Conservation (phyloP, 1,284 basidiomycete species). For the Xanthoconium separans region DNA sequence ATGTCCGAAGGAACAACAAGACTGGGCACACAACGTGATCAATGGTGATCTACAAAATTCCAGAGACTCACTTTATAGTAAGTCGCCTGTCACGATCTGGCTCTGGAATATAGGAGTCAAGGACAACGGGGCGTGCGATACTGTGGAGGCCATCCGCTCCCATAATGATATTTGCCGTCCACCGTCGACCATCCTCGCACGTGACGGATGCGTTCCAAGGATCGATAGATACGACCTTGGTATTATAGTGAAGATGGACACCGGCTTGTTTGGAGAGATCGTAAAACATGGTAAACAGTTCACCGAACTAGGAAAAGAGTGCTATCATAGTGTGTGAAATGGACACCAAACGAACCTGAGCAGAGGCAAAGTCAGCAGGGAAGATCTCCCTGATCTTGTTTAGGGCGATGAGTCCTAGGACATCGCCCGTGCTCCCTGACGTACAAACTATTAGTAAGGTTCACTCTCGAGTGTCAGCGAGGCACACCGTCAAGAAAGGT, state of each 20-base stretch:
- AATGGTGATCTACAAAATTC: neutral
- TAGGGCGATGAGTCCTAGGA: slow-evolving; percentile 37
- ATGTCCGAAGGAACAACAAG: slow-evolving; percentile 35
- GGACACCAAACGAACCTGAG: neutral
- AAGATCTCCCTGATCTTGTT: slow-evolving; percentile 38
- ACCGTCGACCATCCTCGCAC: slow-evolving; percentile 38
- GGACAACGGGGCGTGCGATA: slow-evolving; percentile 46
- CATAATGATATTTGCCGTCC: slow-evolving; percentile 49
- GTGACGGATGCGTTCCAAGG: slow-evolving; percentile 35
- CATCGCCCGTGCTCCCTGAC: slow-evolving; percentile 35
- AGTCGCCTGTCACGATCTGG: slow-evolving; percentile 42
- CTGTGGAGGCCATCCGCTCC: slow-evolving; percentile 59
- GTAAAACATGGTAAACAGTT: slow-evolving; percentile 52
- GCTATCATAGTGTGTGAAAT: no score
- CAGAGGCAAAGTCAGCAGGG: slow-evolving; percentile 37
- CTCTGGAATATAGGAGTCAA: slow-evolving; percentile 18
- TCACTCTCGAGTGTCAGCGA: neutral
- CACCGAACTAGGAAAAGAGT: slow-evolving; percentile 45
- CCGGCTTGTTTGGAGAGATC: slow-evolving; percentile 46
- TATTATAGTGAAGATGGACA: slow-evolving; percentile 48
- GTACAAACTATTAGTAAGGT: neutral
- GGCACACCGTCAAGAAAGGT: slow-evolving; percentile 24
- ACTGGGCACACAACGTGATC: slow-evolving; percentile 3
- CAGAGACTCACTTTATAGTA: slow-evolving; percentile 39
- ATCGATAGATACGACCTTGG: slow-evolving; percentile 45